Conservation (phyloP, 2,329 filamentous ascomycete genomes). For the Ascochyta pisi region DNA sequence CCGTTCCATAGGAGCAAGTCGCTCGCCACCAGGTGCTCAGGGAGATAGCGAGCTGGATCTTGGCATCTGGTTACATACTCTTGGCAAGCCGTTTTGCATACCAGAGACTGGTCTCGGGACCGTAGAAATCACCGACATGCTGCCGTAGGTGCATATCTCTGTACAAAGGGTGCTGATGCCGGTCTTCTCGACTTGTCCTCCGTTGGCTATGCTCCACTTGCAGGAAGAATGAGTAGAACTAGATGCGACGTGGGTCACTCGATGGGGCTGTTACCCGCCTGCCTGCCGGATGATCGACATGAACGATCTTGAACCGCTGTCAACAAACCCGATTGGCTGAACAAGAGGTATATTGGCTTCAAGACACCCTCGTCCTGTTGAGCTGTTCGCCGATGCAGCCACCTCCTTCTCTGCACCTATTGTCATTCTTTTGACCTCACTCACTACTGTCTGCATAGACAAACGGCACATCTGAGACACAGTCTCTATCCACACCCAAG, state of each 20-base stretch:
- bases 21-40: background rate
- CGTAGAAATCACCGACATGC: conserved; percentile 1
- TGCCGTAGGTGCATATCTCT: conserved; percentile 7
- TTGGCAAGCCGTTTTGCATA: background rate
- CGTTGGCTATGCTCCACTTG: background rate
- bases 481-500: background rate
- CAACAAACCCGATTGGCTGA: background rate
- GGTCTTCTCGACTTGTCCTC: background rate
- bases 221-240: conserved; percentile 2
- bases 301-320: background rate
- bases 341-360: conserved; percentile 6
- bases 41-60: background rate
- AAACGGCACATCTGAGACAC: background rate
- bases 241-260: background rate
- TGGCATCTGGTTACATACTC: background rate
- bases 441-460: conserved; percentile 8
- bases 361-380: background rate
- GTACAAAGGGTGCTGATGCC: background rate
- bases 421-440: conserved; percentile 8
- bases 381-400: conserved; percentile 9
- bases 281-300: conserved; percentile 1
- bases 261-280: background rate
- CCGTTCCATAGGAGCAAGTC: background rate
- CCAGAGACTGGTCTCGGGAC: background rate
- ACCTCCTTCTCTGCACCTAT: conserved; percentile 4